Conservation (phyloP, 768 basidiomycete species). For the Lactarius vividus region DNA sequence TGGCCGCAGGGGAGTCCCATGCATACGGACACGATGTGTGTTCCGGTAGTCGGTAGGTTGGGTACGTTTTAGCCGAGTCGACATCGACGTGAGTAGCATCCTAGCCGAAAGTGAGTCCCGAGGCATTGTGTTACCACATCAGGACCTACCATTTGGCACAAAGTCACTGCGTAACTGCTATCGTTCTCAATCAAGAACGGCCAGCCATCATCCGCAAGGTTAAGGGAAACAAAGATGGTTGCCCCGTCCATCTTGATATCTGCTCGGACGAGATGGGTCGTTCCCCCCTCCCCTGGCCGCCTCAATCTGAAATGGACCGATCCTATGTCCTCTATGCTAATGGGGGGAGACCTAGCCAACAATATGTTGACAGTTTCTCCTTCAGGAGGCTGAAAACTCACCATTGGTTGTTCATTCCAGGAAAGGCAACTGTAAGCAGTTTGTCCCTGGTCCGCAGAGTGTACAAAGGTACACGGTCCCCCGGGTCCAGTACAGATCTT, state of each 20-base stretch:
- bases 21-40: constrained; percentile 67
- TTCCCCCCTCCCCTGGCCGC: constrained; percentile 38
- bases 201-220: constrained; percentile 68
- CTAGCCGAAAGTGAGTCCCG: constrained; percentile 23
- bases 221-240: constrained; percentile 82
- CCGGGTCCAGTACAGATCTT: constrained; percentile 59
- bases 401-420: constrained; percentile 86
- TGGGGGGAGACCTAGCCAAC: constrained; percentile 76
- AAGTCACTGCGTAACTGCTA: constrained; percentile 63
- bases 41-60: constrained; percentile 55
- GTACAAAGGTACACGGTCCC: constrained; percentile 66
- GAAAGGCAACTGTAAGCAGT: constrained; percentile 78
- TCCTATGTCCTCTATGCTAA: constrained; percentile 92
- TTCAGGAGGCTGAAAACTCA: constrained; percentile 5
- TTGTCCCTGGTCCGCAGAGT: constrained; percentile 66
- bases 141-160: constrained; percentile 69
- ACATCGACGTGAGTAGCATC: constrained; percentile 42
- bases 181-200: constrained; percentile 91
- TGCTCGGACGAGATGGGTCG: constrained; percentile 59
- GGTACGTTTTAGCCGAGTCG: constrained; percentile 42
- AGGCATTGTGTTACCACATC: neutral
- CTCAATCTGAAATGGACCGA: constrained; percentile 69
- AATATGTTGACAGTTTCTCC: constrained; percentile 8
- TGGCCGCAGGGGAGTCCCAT: constrained; percentile 90
- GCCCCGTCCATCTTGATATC: constrained; percentile 84